Evolutionary conservation across 208 protist genomes (phyloP).

Genomic region (Leishmania tarentolae): DNA sequence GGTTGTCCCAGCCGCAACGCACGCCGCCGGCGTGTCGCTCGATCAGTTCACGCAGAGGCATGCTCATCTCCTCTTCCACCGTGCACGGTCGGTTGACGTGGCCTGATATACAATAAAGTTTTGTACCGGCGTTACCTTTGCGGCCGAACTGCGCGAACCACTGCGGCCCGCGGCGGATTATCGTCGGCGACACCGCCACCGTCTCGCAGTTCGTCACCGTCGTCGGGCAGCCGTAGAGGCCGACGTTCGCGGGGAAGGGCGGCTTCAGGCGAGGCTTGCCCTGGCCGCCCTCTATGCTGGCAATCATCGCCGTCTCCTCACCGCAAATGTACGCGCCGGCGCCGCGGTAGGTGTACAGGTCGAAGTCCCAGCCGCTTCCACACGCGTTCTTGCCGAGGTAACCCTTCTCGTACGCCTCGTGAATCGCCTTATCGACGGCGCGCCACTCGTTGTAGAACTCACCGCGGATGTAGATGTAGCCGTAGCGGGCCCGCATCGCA

Average conservation of each 20-base stretch:
- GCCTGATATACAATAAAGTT: slow-evolving; percentile 98
- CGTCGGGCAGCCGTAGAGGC: slow-evolving; percentile 98
- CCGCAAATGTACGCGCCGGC: slow-evolving; percentile 99
- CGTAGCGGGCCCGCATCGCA: slow-evolving; percentile 96
- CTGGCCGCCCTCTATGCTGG: slow-evolving; percentile 96
- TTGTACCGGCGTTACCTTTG: slow-evolving; percentile 97
- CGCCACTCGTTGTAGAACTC: slow-evolving; percentile 98
- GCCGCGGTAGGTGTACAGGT: slow-evolving; percentile 98
- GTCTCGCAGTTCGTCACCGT: slow-evolving; percentile 99
- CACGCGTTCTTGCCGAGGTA: slow-evolving; percentile 98
- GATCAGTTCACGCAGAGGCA: slow-evolving; percentile 97
- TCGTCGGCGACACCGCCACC: slow-evolving; percentile 96
- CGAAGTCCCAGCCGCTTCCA: slow-evolving; percentile 97
- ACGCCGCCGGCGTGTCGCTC: slow-evolving; percentile 97
- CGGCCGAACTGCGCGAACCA: slow-evolving; percentile 98
- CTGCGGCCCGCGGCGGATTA: slow-evolving; percentile 90
- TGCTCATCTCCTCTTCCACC: slow-evolving; percentile 99
- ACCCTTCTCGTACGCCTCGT: slow-evolving; percentile 95
- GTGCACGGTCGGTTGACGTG: slow-evolving; percentile 99
- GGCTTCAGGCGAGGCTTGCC: slow-evolving; percentile 99
- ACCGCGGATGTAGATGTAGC: slow-evolving; percentile 99
- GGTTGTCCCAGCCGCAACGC: slow-evolving; percentile 98
- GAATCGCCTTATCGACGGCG: slow-evolving; percentile 95
- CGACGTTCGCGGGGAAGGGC: slow-evolving; percentile 98
- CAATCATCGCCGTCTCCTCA: slow-evolving; percentile 98